A percentile compares a stretch with the other conserved stretches of the same genome.
Conservation (phyloP, 306 rosid species). For the Rosa multiflora region DNA sequence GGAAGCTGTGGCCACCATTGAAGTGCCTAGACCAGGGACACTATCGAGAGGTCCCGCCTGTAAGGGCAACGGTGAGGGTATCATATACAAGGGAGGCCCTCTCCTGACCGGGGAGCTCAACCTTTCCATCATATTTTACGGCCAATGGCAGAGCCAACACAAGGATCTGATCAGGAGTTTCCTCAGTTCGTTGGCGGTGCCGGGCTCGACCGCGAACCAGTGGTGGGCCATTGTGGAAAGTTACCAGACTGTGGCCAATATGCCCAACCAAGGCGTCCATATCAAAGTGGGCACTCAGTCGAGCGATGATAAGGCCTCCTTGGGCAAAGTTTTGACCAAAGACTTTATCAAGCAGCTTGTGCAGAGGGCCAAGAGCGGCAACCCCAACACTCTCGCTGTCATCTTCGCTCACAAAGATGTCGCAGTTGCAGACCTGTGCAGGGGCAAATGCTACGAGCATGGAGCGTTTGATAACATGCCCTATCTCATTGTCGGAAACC, state of each 20-base stretch:
- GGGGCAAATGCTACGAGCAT: constrained; percentile 50
- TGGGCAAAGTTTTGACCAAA: background rate
- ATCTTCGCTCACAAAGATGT: constrained; percentile 33
- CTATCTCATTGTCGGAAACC: constrained; percentile 52
- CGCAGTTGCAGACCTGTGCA: constrained; percentile 44
- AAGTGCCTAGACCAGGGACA: background rate
- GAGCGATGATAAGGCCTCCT: background rate
- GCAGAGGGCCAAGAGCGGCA: background rate
- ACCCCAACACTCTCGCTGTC: constrained; percentile 27
- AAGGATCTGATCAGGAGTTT: constrained; percentile 11
- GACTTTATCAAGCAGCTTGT: background rate
- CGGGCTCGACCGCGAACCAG: background rate
- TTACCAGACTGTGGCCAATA: background rate
- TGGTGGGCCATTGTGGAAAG: background rate
- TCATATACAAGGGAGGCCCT: constrained; percentile 16
- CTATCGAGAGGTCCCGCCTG: background rate
- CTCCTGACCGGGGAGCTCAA: constrained; percentile 11
- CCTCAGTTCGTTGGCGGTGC: constrained; percentile 1
- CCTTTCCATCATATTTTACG: constrained; percentile 10
- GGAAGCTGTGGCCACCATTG: too few species aligned
- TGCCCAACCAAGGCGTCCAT: background rate
- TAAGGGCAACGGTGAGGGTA: background rate
- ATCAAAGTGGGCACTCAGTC: background rate
- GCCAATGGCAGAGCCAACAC: background rate
- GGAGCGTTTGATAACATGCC: constrained; percentile 30